Evolutionary conservation across 2,329 filamentous ascomycete genomes (phyloP).

Genomic region (Pseudogymnoascus sp.): DNA sequence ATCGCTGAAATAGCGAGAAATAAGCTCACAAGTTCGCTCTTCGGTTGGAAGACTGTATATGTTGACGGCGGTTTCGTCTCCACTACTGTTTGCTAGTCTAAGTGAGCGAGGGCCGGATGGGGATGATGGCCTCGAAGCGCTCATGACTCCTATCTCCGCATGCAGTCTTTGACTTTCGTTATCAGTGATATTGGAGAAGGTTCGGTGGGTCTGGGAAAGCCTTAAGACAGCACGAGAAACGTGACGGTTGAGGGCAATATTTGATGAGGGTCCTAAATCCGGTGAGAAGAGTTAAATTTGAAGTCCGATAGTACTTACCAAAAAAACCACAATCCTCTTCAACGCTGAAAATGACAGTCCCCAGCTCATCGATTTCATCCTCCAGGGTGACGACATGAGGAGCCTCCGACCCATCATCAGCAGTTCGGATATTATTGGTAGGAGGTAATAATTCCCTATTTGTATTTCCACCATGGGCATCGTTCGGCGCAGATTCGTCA

Average conservation of each 20-base stretch:
- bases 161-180: constrained; percentile 3
- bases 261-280: constrained; percentile 34
- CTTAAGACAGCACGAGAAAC: constrained; percentile 28
- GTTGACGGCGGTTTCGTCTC: constrained; percentile 20
- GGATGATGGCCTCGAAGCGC: constrained; percentile 20
- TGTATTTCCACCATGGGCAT: constrained; percentile 19
- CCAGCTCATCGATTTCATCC: constrained; percentile 27
- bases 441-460: not conserved
- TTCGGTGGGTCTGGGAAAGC: constrained; percentile 10
- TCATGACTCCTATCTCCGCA: constrained; percentile 16
- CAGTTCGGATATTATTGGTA: not conserved
- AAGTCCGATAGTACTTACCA: constrained; percentile 18
- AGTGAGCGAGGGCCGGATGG: constrained; percentile 12
- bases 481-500: constrained; percentile 31
- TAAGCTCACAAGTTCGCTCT: constrained; percentile 25
- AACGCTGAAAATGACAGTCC: constrained; percentile 26
- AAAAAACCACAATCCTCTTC: constrained; percentile 31
- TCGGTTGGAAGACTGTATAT: constrained; percentile 29
- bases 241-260: constrained; percentile 35
- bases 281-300: not conserved
- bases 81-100: not conserved
- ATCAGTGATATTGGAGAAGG: constrained; percentile 12
- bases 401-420: constrained; percentile 15
- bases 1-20: constrained; percentile 32
- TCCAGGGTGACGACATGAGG: constrained; percentile 11